Percentiles rank a stretch among this genome's conserved stretches.
phyloP scores from a whole-genome alignment of 2,329 filamentous ascomycete genomes.

The Alternaria postmessia region DNA sequence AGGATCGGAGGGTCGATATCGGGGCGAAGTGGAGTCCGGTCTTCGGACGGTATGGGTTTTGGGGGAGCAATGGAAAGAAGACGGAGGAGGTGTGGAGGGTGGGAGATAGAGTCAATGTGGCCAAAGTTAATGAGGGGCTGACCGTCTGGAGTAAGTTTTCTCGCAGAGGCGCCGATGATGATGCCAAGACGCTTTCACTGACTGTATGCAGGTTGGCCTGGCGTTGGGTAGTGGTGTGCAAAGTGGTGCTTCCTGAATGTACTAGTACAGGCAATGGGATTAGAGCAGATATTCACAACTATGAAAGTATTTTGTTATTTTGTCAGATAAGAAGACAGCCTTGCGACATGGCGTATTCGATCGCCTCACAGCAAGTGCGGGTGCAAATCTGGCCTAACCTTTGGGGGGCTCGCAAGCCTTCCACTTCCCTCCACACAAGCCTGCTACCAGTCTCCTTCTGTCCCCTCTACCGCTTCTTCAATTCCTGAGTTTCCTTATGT shows the following conservation, averaged over 20 bases:
- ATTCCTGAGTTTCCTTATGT: too few species aligned
- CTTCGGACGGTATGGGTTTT: slow-evolving; percentile 59
- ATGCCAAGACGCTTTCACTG: background rate
- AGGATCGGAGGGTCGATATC: slow-evolving; percentile 55
- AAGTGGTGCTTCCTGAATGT: background rate
- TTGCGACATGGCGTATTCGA: too few species aligned
- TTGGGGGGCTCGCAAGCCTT: too few species aligned
- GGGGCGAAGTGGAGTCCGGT: slow-evolving; percentile 58
- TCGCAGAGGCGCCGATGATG: too few species aligned
- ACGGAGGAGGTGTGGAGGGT: slow-evolving; percentile 37
- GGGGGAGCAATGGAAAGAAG: slow-evolving; percentile 30
- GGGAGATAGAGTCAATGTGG: slow-evolving; percentile 56
- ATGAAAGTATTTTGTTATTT: background rate
- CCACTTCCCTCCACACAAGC: too few species aligned
- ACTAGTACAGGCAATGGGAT: rapidly evolving
- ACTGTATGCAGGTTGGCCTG: slow-evolving; percentile 2
- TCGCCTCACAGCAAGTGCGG: too few species aligned
- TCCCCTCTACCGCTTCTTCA: too few species aligned
- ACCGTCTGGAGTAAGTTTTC: slow-evolving; percentile 54
- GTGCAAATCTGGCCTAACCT: too few species aligned
- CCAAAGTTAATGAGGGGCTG: slow-evolving; percentile 49
- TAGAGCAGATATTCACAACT: rapidly evolving
- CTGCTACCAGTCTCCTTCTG: rapidly evolving
- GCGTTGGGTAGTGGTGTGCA: background rate
- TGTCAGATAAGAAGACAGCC: too few species aligned